Conservation (phyloP, 805 yeast genomes). For the Sugiyamaella boreocaroliniensis region DNA sequence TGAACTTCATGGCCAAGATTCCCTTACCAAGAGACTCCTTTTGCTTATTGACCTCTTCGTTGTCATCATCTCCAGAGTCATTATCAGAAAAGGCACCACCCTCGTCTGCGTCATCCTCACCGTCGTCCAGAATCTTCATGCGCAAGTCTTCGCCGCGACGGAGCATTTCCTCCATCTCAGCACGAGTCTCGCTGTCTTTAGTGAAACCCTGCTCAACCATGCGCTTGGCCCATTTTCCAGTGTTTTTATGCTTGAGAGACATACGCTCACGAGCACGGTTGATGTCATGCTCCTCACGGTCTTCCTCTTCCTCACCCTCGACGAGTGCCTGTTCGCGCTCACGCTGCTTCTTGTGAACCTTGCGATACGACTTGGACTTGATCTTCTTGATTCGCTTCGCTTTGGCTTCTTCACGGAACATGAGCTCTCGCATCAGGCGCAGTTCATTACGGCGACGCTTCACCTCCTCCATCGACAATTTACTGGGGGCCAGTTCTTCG, state of each 20-base stretch:
- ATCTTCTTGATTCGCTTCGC: slow-evolving; percentile 91
- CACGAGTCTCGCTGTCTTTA: slow-evolving; percentile 76
- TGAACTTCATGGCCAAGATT: slow-evolving; percentile 88
- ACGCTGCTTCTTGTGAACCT: slow-evolving; percentile 78
- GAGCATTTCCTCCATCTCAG: slow-evolving; percentile 91
- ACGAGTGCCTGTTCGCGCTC: slow-evolving; percentile 62
- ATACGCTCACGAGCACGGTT: slow-evolving; percentile 87
- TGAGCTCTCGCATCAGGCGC: slow-evolving; percentile 86
- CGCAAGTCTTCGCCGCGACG: slow-evolving; percentile 76
- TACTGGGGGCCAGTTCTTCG: slow-evolving; percentile 79
- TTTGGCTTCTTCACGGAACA: slow-evolving; percentile 91
- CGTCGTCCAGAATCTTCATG: slow-evolving; percentile 63
- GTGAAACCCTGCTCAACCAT: slow-evolving; percentile 86
- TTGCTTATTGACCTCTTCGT: slow-evolving; percentile 18
- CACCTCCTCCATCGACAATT: slow-evolving; percentile 74
- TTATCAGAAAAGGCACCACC: slow-evolving; percentile 40
- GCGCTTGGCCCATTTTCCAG: slow-evolving; percentile 82
- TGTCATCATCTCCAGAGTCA: slow-evolving; percentile 24
- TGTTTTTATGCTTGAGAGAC: slow-evolving; percentile 83
- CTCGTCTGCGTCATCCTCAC: slow-evolving; percentile 37
- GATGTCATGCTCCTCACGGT: slow-evolving; percentile 57
- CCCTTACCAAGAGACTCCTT: slow-evolving; percentile 68
- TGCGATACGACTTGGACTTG: slow-evolving; percentile 83
- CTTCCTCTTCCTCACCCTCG: slow-evolving; percentile 45
- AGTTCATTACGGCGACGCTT: slow-evolving; percentile 70